Conservation (phyloP, 2,329 filamentous ascomycete genomes). For the Pseudogymnoascus sp. region DNA sequence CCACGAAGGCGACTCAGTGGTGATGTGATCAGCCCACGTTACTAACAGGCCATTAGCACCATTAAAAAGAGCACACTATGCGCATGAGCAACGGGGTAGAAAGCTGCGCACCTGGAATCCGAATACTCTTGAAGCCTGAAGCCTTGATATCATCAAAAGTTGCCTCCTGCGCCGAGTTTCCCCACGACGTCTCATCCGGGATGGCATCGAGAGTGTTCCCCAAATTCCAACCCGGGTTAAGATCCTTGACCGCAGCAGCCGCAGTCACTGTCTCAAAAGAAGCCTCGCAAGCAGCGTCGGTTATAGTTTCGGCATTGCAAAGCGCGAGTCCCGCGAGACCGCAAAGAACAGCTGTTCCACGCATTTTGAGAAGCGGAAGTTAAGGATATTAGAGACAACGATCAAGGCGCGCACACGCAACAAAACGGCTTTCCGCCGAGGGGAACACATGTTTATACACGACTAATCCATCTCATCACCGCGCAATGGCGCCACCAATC, state of each 20-base stretch:
- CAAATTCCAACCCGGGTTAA: slow-evolving; percentile 52
- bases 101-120: slow-evolving; percentile 38
- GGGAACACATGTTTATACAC: neutral
- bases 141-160: slow-evolving; percentile 45
- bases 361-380: neutral
- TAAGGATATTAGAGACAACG: neutral
- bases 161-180: slow-evolving; percentile 42
- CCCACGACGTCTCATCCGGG: slow-evolving; percentile 50
- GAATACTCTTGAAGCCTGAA: slow-evolving; percentile 48
- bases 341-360: neutral
- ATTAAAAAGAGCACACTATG: neutral
- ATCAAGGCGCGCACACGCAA: neutral
- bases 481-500: neutral
- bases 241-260: slow-evolving; percentile 31
- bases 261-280: slow-evolving; percentile 19
- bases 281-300: slow-evolving; percentile 14
- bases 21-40: slow-evolving; percentile 51
- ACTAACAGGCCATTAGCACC: slow-evolving; percentile 31
- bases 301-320: slow-evolving; percentile 2
- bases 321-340: neutral
- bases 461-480: neutral
- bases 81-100: neutral
- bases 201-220: slow-evolving; percentile 52
- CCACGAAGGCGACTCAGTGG: slow-evolving; percentile 41
- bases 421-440: neutral